These are phyloP conservation scores for Penicillium crustosum DNA, from an alignment of 2,329 filamentous ascomycete genomes.

Conservation along the genomic window DNA sequence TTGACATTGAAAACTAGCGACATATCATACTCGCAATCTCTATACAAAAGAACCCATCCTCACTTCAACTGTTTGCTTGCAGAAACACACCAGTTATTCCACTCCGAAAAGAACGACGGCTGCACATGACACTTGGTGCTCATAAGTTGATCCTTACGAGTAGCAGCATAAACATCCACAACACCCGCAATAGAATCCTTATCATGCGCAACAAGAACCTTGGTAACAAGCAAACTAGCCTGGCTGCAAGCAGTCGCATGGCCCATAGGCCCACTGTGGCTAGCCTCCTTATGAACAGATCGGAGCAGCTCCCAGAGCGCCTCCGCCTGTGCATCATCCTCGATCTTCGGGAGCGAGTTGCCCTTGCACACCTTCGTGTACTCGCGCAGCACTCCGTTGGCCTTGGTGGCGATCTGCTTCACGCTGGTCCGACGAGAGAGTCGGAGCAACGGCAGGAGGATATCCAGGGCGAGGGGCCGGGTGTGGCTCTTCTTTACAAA, in stretches of 20 bases:
- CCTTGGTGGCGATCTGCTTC: slow-evolving; percentile 73
- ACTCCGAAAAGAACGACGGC: slow-evolving; percentile 67
- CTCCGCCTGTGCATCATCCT: slow-evolving; percentile 32
- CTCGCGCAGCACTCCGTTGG: slow-evolving; percentile 67
- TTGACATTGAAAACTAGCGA: slow-evolving; percentile 2
- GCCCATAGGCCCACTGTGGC: slow-evolving; percentile 58
- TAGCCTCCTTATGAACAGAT: slow-evolving; percentile 66
- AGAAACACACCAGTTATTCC: slow-evolving; percentile 68
- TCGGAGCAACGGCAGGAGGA: slow-evolving; percentile 74
- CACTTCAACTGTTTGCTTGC: slow-evolving; percentile 44
- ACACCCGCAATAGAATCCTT: slow-evolving; percentile 56
- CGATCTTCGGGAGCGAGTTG: slow-evolving; percentile 46
- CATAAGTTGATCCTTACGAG: slow-evolving; percentile 60
- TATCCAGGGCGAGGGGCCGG: slow-evolving; percentile 64
- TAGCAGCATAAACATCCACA: slow-evolving; percentile 64
- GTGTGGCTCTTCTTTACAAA: slow-evolving; percentile 77
- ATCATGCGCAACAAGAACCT: slow-evolving; percentile 47
- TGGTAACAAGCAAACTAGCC: slow-evolving; percentile 47
- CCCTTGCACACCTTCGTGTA: slow-evolving; percentile 66
- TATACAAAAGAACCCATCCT: background rate
- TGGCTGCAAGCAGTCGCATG: slow-evolving; percentile 74
- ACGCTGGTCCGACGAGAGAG: slow-evolving; percentile 74
- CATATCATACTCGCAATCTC: background rate
- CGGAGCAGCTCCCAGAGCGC: slow-evolving; percentile 59
- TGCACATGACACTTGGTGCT: slow-evolving; percentile 60